Conservation (phyloP, 768 basidiomycete genomes). For the Cantharellus anzutake region DNA sequence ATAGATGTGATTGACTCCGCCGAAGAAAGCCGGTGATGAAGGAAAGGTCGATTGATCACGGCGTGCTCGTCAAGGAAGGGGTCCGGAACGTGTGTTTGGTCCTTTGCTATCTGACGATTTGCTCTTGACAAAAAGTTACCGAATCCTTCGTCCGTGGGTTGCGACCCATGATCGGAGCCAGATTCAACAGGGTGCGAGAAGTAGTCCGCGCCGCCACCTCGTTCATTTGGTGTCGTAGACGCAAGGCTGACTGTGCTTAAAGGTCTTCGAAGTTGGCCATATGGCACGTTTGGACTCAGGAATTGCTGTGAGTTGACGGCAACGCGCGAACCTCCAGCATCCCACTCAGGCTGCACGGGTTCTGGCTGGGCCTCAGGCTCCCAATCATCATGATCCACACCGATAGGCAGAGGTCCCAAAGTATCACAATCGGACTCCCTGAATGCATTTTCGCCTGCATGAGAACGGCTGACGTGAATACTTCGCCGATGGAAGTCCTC, state of each 20-base stretch:
- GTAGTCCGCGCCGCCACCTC: not conserved
- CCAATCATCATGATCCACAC: slow-evolving; percentile 64
- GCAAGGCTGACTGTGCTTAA: not conserved
- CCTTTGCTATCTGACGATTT: slow-evolving; percentile 64
- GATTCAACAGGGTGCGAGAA: not conserved
- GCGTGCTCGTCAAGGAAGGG: slow-evolving; percentile 48
- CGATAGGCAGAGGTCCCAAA: slow-evolving; percentile 16
- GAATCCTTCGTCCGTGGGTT: slow-evolving; percentile 24
- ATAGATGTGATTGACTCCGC: slow-evolving; percentile 87
- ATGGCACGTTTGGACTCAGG: not conserved
- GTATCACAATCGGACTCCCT: slow-evolving; percentile 28
- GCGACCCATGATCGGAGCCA: not conserved
- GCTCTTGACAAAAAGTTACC: slow-evolving; percentile 71
- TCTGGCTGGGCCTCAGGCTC: slow-evolving; percentile 44
- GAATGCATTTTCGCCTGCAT: slow-evolving; percentile 54
- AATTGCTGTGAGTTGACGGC: not conserved
- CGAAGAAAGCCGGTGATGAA: slow-evolving; percentile 54
- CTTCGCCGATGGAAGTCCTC: slow-evolving; percentile 88
- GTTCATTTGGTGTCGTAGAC: not conserved
- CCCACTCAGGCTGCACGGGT: slow-evolving; percentile 64
- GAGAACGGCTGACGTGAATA: slow-evolving; percentile 45
- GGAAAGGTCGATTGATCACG: slow-evolving; percentile 54
- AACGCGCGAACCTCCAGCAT: slow-evolving; percentile 15
- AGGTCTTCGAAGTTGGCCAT: not conserved
- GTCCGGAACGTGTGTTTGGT: slow-evolving; percentile 61